Base-by-base conservation (phyloP, 805 yeast species). In the Torulaspora microellipsoides region DNA sequence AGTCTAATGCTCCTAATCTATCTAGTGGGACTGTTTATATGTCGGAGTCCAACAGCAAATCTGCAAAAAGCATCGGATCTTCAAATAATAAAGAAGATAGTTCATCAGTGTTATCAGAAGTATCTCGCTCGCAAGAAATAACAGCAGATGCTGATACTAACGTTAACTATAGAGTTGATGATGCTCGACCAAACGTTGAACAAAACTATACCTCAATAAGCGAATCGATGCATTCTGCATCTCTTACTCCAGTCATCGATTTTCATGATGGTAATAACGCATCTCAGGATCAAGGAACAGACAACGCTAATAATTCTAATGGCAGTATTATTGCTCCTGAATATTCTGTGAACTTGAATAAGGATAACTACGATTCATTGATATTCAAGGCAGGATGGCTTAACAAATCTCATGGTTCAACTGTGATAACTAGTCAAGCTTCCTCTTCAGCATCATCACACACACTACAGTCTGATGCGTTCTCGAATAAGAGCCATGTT, bases 341-440 rank as follows among this genome's bases (percentile, higher is more conserved):
- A 23, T 34, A 30, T 14, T 32, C 30, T 8, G 44, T 46, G n/a
- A 40, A 47, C 20, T 36, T 59, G 32, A 52, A 51, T 38, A 46
- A 43, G 23, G 68, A 62, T 2, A 69, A 64, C 37, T 72, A 68
- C 37, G 76, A 72, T 48, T 33, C 56, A 2, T 58, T 62, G 0
- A 58, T 70, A 12, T 62, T 75, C 49, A 80, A 77, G 59, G 66
- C 69, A 0, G 82, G 83, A 4, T 82, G 86, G 86, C 51, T 81
- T 13, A 82, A 82, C 56, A 72, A 70, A 48, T 68, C 76, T 2
- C 61, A 64, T 27, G 67, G 68, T 32, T 52, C 55, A 28, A 41
- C 47, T 7, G 12, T 45, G 9, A 30, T 46, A 15, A 46, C 20
- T 23, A 34, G n/a, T 25, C 33, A 38, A 13, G 27, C 20, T 9